Evolutionary conservation across 176 grass and related monocot species (phyloP).

Genomic region (Oryza rufipogon): DNA sequence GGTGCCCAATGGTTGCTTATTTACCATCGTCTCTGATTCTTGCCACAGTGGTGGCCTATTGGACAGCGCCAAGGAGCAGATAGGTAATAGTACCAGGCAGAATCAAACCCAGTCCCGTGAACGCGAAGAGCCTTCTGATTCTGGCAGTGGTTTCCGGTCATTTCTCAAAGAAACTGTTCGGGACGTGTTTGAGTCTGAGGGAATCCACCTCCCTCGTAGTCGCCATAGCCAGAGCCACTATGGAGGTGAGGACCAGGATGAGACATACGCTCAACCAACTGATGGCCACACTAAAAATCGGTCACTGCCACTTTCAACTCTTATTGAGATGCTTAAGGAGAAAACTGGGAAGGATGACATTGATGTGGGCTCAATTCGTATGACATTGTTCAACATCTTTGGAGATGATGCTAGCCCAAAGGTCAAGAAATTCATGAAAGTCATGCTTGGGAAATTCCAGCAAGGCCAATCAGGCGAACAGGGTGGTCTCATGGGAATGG

Average conservation of each 20-base stretch:
- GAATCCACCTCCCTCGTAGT: conserved; percentile 60
- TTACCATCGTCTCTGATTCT: conserved; percentile 93
- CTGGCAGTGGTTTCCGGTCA: conserved; percentile 62
- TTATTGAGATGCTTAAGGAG: conserved; percentile 93
- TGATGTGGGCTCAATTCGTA: conserved; percentile 82
- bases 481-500: conserved; percentile 73
- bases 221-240: conserved; percentile 35
- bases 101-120: conserved; percentile 50
- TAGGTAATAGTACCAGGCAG: conserved; percentile 75
- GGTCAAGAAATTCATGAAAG: conserved; percentile 99
- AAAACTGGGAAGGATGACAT: conserved; percentile 95
- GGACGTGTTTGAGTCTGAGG: conserved; percentile 60
- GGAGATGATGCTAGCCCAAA: conserved; percentile 92
- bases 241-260: conserved; percentile 46
- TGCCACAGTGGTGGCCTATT: conserved; percentile 97
- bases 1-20: conserved; percentile 65
- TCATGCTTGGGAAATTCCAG: conserved; percentile 75
- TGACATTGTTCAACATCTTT: conserved; percentile 83
- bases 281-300: conserved; percentile 63
- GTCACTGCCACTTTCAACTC: conserved; percentile 67
- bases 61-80: conserved; percentile 89
- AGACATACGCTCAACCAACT: conserved; percentile 24
- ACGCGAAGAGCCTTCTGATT: conserved; percentile 52
- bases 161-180: conserved; percentile 73
- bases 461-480: conserved; percentile 55